phyloP scores from a whole-genome alignment of 2,329 filamentous ascomycete genomes.

The Fusarium sp. region DNA sequence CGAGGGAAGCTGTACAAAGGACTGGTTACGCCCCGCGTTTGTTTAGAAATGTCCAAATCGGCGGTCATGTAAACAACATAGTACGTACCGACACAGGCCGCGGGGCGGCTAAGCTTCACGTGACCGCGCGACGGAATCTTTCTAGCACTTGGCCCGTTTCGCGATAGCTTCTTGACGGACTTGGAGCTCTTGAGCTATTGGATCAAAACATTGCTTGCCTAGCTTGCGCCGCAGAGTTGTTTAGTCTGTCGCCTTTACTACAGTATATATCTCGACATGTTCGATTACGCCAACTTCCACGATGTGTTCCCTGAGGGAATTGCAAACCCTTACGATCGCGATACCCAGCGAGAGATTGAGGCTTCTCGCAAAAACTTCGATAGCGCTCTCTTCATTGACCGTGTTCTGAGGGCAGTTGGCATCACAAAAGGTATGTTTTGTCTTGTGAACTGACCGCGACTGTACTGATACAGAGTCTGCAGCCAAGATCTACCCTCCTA shows the following conservation, averaged over 20 bases:
- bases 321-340: conserved; percentile 72
- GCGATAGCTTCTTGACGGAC: conserved; percentile 40
- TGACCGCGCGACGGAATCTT: conserved; percentile 41
- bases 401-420: conserved; percentile 77
- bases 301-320: conserved; percentile 73
- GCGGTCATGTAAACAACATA: conserved; percentile 56
- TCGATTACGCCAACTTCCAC: conserved; percentile 75
- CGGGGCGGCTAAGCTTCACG: conserved; percentile 25
- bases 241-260: not conserved
- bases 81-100: conserved; percentile 9
- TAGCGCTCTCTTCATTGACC: conserved; percentile 82
- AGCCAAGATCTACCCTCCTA: conserved; percentile 80
- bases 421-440: conserved; percentile 72
- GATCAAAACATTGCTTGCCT: conserved; percentile 21
- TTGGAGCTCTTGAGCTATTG: conserved; percentile 16
- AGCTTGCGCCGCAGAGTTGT: not conserved
- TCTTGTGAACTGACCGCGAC: accelerated
- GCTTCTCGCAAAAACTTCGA: conserved; percentile 75
- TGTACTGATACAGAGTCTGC: conserved; percentile 42
- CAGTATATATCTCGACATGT: conserved; percentile 57
- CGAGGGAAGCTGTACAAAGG: conserved; percentile 39
- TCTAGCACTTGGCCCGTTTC: conserved; percentile 26
- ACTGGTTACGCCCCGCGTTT: conserved; percentile 52
- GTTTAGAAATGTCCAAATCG: conserved; percentile 56
- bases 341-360: conserved; percentile 72